phyloP scores from a whole-genome alignment of 2,329 filamentous ascomycete species.

The Aureobasidium zeae region DNA sequence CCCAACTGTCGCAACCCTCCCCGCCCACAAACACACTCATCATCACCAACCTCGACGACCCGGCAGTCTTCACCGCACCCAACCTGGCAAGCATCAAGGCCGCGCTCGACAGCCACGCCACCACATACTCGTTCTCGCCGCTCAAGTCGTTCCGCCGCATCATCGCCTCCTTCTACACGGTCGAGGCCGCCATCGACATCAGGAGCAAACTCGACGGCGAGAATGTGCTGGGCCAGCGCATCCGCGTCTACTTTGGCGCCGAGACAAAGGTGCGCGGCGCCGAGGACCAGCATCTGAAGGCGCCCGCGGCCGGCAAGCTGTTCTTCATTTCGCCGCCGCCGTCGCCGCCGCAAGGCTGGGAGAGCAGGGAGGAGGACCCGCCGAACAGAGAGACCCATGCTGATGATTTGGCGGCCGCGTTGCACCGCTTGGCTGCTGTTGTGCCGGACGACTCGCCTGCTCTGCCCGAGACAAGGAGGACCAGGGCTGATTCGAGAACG shows the following conservation, averaged over 20 bases:
- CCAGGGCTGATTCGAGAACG: constrained; percentile 46
- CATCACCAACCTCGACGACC: constrained; percentile 68
- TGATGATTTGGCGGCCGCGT: constrained; percentile 49
- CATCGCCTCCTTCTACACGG: constrained; percentile 65
- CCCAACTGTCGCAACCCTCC: constrained; percentile 60
- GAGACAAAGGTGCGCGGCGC: constrained; percentile 39
- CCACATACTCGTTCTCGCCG: constrained; percentile 68
- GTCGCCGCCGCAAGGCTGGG: constrained; percentile 56
- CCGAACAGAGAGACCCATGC: constrained; percentile 59
- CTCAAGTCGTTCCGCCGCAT: constrained; percentile 77
- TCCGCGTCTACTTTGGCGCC: constrained; percentile 55
- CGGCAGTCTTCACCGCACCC: constrained; percentile 62
- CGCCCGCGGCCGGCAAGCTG: constrained; percentile 50
- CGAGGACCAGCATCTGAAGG: constrained; percentile 40
- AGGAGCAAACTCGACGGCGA: constrained; percentile 67
- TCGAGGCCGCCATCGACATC: constrained; percentile 60
- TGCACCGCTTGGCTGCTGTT: constrained; percentile 38
- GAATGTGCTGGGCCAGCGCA: constrained; percentile 58
- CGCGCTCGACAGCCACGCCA: constrained; percentile 59
- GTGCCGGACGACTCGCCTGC: constrained; percentile 3
- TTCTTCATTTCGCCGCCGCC: constrained; percentile 60
- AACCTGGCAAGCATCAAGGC: constrained; percentile 66
- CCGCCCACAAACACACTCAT: constrained; percentile 75
- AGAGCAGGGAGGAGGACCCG: constrained; percentile 52
- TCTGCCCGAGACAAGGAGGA: constrained; percentile 15